A percentile compares a stretch with the other conserved stretches of the same genome.
Evolutionary conservation across 2,329 filamentous ascomycete genomes (phyloP).

Genomic region (Botrytis byssoidea): DNA sequence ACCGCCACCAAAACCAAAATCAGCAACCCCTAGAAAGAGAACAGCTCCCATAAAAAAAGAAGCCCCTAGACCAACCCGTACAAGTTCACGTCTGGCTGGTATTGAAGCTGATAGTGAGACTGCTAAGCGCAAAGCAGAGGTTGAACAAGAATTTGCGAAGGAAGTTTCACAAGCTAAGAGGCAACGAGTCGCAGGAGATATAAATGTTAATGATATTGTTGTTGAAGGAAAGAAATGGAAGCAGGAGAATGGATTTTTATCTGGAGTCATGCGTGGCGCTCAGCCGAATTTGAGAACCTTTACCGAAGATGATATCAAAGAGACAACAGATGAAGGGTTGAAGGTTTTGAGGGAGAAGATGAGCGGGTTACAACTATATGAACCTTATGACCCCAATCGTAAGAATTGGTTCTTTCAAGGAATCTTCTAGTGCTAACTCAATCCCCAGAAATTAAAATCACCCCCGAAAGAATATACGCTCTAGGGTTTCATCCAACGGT

Average conservation of each 20-base stretch:
- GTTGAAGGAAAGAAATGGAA: slow-evolving; percentile 79
- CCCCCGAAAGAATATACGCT: slow-evolving; percentile 81
- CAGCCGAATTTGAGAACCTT: slow-evolving; percentile 84
- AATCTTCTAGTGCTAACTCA: slow-evolving; percentile 14
- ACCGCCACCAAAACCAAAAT: slow-evolving; percentile 51
- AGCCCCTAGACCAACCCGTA: slow-evolving; percentile 50
- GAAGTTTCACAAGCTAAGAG: slow-evolving; percentile 60
- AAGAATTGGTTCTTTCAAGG: slow-evolving; percentile 35
- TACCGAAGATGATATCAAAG: slow-evolving; percentile 75
- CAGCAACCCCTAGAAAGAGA: slow-evolving; percentile 43
- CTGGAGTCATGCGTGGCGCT: slow-evolving; percentile 64
- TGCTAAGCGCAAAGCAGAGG: slow-evolving; percentile 66
- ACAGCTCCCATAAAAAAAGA: slow-evolving; percentile 50
- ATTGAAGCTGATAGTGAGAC: slow-evolving; percentile 56
- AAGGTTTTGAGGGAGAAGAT: slow-evolving; percentile 73
- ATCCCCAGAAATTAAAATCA: slow-evolving; percentile 77
- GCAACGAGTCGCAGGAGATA: slow-evolving; percentile 62
- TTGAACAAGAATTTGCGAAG: slow-evolving; percentile 56
- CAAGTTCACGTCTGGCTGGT: slow-evolving; percentile 58
- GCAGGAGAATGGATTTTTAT: slow-evolving; percentile 63
- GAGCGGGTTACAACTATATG: slow-evolving; percentile 74
- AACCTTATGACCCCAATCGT: slow-evolving; percentile 80
- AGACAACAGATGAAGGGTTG: slow-evolving; percentile 74
- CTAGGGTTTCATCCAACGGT: slow-evolving; percentile 85
- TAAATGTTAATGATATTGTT: slow-evolving; percentile 73